Evolutionary conservation across 768 basidiomycete species (phyloP).

Genomic region (Pleurotus platypus): DNA sequence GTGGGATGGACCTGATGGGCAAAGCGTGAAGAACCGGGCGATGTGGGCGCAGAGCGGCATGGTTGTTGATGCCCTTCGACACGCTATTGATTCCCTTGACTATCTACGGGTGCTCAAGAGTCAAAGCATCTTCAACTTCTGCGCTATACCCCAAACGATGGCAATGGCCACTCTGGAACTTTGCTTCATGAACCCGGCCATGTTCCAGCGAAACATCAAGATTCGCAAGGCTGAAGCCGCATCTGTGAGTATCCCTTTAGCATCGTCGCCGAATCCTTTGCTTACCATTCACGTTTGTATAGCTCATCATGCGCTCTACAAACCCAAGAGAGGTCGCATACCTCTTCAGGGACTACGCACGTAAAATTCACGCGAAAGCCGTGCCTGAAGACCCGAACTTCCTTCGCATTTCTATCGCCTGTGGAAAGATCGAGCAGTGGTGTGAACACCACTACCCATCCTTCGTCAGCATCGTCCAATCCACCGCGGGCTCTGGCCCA

Average conservation of each 20-base stretch:
- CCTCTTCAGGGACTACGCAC: conserved; percentile 81
- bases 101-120: conserved; percentile 84
- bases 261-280: background rate
- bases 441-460: conserved; percentile 91
- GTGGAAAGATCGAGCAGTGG: conserved; percentile 95
- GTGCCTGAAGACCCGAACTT: conserved; percentile 83
- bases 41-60: conserved; percentile 84
- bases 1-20: conserved; percentile 37
- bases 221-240: conserved; percentile 93
- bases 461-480: conserved; percentile 53
- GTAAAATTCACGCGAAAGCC: conserved; percentile 80
- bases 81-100: conserved; percentile 83
- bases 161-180: conserved; percentile 90
- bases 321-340: conserved; percentile 90
- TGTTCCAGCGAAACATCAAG: conserved; percentile 89
- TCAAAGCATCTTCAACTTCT: conserved; percentile 94
- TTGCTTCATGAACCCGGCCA: conserved; percentile 89
- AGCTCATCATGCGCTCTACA: conserved; percentile 91
- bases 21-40: conserved; percentile 48
- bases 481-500: conserved; percentile 13
- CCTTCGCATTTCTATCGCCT: conserved; percentile 77
- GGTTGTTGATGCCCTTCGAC: conserved; percentile 83
- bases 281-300: background rate
- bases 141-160: conserved; percentile 92
- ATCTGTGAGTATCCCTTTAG: conserved; percentile 40